Percentiles rank a stretch among this genome's conserved stretches.
Evolutionary conservation across 768 basidiomycete species (phyloP).

Genomic region (Boletus fagicola): DNA sequence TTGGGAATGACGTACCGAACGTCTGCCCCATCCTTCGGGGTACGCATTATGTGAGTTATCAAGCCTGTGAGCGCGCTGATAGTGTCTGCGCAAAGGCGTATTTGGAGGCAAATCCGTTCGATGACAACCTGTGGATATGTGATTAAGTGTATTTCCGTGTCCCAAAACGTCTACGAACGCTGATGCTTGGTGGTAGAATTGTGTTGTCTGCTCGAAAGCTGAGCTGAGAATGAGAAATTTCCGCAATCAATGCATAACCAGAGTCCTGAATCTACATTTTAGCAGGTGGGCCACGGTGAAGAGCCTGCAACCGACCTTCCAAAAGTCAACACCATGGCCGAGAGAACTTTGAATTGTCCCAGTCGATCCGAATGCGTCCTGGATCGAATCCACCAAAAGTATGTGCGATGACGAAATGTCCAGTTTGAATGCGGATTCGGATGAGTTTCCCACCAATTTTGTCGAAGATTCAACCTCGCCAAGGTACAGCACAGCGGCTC

Average conservation of each 20-base stretch:
- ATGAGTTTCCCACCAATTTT: slow-evolving; percentile 66
- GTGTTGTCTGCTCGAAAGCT: slow-evolving; percentile 34
- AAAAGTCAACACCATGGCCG: slow-evolving; percentile 45
- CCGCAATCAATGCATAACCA: slow-evolving; percentile 71
- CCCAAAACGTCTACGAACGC: slow-evolving; percentile 33
- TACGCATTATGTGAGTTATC: slow-evolving; percentile 47
- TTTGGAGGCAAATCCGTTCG: slow-evolving; percentile 48
- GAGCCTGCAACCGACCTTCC: slow-evolving; percentile 57
- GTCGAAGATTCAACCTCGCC: slow-evolving; percentile 69
- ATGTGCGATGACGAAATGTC: slow-evolving; percentile 49
- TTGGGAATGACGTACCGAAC: slow-evolving; percentile 22
- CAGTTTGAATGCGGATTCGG: slow-evolving; percentile 52
- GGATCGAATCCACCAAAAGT: slow-evolving; percentile 55
- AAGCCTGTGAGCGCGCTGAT: slow-evolving; percentile 57
- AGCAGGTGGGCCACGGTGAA: background rate
- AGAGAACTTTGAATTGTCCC: slow-evolving; percentile 20
- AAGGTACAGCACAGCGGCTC: slow-evolving; percentile 65
- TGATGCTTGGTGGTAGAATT: slow-evolving; percentile 34
- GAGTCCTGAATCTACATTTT: slow-evolving; percentile 37
- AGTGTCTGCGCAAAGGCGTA: slow-evolving; percentile 82
- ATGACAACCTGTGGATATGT: slow-evolving; percentile 48
- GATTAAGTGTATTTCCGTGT: background rate
- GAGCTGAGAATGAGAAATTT: slow-evolving; percentile 52
- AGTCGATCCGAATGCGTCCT: slow-evolving; percentile 25
- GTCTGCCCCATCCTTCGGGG: slow-evolving; percentile 36